A percentile compares a stretch with the other conserved stretches of the same genome.
Conservation (phyloP, 768 basidiomycete genomes). For the Podaxis sp. region DNA sequence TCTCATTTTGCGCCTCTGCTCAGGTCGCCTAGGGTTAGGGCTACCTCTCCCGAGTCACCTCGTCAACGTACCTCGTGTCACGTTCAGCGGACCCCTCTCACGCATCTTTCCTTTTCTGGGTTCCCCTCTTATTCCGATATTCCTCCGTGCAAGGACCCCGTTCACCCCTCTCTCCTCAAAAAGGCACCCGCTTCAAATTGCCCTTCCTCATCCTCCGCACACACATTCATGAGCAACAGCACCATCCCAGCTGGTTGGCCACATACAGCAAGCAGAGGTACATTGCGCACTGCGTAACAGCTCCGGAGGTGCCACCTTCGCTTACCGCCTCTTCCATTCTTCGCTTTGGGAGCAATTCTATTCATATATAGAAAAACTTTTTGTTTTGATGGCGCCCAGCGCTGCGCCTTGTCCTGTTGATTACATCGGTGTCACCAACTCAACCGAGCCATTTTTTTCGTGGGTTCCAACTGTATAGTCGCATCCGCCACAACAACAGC, state of each 20-base stretch:
- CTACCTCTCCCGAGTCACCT: constrained; percentile 15
- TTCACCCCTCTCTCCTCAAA: background rate
- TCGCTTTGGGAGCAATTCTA: constrained; percentile 14
- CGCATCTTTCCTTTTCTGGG: constrained; percentile 1
- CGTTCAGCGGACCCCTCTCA: constrained; percentile 25
- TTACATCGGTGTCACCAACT: background rate
- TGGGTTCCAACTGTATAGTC: constrained; percentile 14
- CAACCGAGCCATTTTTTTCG: constrained; percentile 2
- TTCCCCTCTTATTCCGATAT: background rate
- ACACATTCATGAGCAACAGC: background rate
- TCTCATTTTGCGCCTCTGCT: constrained; percentile 1
- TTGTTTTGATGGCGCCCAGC: constrained; percentile 13
- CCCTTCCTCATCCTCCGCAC: background rate
- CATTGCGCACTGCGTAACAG: background rate
- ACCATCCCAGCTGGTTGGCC: background rate
- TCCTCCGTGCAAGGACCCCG: background rate
- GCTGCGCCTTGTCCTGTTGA: background rate
- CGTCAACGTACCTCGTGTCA: constrained; percentile 28
- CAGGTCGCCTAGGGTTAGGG: constrained; percentile 26
- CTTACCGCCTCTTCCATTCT: constrained; percentile 7
- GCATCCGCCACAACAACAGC: background rate
- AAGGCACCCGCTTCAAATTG: background rate
- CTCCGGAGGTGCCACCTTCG: background rate
- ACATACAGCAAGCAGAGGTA: background rate
- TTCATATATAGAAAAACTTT: constrained; percentile 15